Conservation (phyloP, 129 eudicot species). For the Chrysanthemum makinoi region DNA sequence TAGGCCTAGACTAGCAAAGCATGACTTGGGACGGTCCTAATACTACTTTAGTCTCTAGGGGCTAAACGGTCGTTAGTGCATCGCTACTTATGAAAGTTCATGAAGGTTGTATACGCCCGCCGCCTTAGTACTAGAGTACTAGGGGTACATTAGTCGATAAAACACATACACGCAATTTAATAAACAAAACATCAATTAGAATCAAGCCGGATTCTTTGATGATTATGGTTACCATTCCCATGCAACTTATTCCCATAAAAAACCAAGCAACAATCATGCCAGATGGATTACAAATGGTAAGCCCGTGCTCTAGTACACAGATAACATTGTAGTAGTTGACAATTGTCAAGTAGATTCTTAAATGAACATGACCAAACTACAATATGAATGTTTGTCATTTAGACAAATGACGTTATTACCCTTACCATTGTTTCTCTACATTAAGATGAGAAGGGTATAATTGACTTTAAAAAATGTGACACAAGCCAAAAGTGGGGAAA, state of each 20-base stretch:
- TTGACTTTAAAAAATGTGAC: conserved; percentile 13
- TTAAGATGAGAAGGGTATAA: conserved; percentile 18
- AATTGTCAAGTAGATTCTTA: conserved; percentile 4
- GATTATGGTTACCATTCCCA: background rate
- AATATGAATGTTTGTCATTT: conserved; percentile 6
- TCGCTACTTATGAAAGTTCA: too few relatives aligned
- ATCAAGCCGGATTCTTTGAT: background rate
- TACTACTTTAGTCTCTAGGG: too few relatives aligned
- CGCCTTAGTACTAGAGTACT: too few relatives aligned
- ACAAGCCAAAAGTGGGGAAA: conserved; percentile 23
- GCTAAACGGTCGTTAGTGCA: too few relatives aligned
- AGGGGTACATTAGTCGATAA: too few relatives aligned
- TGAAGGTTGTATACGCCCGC: too few relatives aligned
- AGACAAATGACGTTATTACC: conserved; percentile 22
- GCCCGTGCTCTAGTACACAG: conserved; percentile 8
- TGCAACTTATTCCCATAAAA: background rate
- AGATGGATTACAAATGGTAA: background rate
- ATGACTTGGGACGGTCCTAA: too few relatives aligned
- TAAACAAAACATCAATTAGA: background rate
- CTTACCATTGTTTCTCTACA: conserved; percentile 9
- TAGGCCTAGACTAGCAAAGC: too few relatives aligned
- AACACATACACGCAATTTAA: too few relatives aligned
- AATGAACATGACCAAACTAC: conserved; percentile 11
- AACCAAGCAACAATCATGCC: background rate
- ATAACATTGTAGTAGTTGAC: conserved; percentile 25